Evolutionary conservation across 768 basidiomycete species (phyloP).

Genomic region (Mycena sanguinolenta): DNA sequence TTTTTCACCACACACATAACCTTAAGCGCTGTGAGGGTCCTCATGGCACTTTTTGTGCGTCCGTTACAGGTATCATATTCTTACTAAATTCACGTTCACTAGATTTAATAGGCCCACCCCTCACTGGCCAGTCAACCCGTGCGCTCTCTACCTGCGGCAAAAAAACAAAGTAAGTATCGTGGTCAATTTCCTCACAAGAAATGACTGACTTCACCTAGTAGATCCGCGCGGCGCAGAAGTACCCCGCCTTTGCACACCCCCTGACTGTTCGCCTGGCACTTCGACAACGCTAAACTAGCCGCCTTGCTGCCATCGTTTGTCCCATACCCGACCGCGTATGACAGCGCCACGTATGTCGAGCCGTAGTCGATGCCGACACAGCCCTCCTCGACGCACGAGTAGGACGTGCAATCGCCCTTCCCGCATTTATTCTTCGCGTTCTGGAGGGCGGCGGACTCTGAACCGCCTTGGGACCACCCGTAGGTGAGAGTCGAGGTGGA

Average conservation of each 20-base stretch:
- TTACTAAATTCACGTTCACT: no score
- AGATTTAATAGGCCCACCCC: no score
- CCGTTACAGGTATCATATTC: no score
- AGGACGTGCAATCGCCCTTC: conserved; percentile 28
- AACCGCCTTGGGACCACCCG: conserved; percentile 29
- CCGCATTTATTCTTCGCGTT: conserved; percentile 27
- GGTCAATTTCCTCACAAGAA: conserved; percentile 11
- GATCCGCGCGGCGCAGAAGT: conserved; percentile 22
- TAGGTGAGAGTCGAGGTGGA: conserved; percentile 23
- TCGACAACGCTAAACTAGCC: conserved; percentile 21
- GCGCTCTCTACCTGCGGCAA: conserved; percentile 15
- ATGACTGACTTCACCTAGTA: conserved; percentile 34
- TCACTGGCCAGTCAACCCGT: no score
- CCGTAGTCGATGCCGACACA: conserved; percentile 32
- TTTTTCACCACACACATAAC: no score
- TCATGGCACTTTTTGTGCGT: no score
- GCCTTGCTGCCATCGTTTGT: conserved; percentile 29
- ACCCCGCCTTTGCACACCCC: conserved; percentile 27
- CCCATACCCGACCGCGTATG: conserved; percentile 27
- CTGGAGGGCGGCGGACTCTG: conserved; percentile 26
- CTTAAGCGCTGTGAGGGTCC: no score
- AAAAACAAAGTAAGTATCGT: conserved; percentile 16
- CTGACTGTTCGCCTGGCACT: conserved; percentile 15
- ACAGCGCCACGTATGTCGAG: conserved; percentile 18
- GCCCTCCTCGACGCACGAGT: conserved; percentile 30